Conservation (phyloP, 2,329 filamentous ascomycete species). For the Basipetospora chlamydospora region DNA sequence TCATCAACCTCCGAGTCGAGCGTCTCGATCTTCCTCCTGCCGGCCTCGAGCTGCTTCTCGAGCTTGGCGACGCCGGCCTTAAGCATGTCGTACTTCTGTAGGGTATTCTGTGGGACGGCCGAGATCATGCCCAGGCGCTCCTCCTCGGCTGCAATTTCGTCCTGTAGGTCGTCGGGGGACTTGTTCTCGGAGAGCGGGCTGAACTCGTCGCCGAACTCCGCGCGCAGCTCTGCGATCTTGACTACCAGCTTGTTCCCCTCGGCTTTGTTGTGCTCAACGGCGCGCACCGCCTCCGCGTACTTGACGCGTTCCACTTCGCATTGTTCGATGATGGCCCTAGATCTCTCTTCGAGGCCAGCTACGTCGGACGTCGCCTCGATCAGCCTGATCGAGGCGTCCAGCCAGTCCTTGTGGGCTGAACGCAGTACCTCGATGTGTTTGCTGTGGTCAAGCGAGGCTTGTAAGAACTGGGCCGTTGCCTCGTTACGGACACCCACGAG, state of each 20-base stretch:
- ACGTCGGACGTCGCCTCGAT: conserved; percentile 78
- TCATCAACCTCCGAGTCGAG: conserved; percentile 45
- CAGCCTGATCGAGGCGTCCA: conserved; percentile 50
- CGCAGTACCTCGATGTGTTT: conserved; percentile 4
- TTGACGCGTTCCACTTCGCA: conserved; percentile 31
- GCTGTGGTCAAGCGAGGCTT: conserved; percentile 5
- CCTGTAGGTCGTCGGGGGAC: conserved; percentile 49
- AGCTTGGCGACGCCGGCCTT: conserved; percentile 54
- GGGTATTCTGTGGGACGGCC: conserved; percentile 57
- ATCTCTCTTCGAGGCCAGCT: conserved; percentile 50
- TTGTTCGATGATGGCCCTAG: conserved; percentile 39
- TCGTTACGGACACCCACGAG: conserved; percentile 3
- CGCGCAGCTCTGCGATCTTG: conserved; percentile 14
- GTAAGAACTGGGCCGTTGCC: conserved; percentile 1
- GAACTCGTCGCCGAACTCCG: conserved; percentile 27
- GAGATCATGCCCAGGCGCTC: conserved; percentile 69
- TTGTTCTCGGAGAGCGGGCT: conserved; percentile 30
- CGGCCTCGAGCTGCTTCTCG: conserved; percentile 38
- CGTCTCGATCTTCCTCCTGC: conserved; percentile 38
- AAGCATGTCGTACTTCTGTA: conserved; percentile 65
- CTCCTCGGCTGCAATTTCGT: conserved; percentile 59
- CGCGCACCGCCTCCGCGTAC: conserved; percentile 22
- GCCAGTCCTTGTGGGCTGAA: not conserved
- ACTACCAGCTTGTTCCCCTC: conserved; percentile 2
- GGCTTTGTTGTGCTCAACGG: conserved; percentile 20